These are phyloP conservation scores for Chlorociboria aeruginascens DNA, from an alignment of 495 filamentous ascomycete genomes.

Conservation along the genomic window DNA sequence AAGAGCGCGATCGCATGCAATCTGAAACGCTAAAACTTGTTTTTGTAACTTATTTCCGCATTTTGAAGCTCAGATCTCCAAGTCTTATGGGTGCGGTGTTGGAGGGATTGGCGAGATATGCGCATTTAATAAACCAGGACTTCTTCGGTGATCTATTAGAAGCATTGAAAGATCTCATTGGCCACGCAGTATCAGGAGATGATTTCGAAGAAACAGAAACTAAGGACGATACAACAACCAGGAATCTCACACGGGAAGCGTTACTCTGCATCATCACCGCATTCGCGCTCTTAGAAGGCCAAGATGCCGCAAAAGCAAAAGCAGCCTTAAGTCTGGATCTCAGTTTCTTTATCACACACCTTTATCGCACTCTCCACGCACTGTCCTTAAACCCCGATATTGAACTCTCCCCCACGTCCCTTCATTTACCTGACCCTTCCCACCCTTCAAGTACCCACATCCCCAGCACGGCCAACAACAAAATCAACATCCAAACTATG, in stretches of 20 bases:
- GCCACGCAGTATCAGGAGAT: constrained; percentile 44
- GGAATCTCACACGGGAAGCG: constrained; percentile 69
- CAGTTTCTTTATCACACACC: constrained; percentile 85
- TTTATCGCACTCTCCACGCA: constrained; percentile 71
- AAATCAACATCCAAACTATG: constrained; percentile 87
- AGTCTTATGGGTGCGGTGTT: constrained; percentile 87
- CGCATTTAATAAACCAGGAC: constrained; percentile 93
- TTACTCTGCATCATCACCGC: constrained; percentile 95
- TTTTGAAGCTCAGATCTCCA: constrained; percentile 67
- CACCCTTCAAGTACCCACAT: constrained; percentile 11
- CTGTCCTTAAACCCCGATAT: constrained; percentile 74
- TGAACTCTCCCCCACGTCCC: constrained; percentile 69
- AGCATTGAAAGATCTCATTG: constrained; percentile 82
- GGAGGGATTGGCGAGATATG: constrained; percentile 80
- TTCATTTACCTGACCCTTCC: constrained; percentile 68
- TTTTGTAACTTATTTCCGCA: constrained; percentile 88
- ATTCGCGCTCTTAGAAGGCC: constrained; percentile 83
- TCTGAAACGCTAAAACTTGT: constrained; percentile 91
- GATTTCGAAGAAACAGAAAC: constrained; percentile 32
- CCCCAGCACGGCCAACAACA: constrained; percentile 32
- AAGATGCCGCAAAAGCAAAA: constrained; percentile 60
- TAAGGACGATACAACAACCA: constrained; percentile 27
- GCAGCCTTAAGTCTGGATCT: constrained; percentile 70
- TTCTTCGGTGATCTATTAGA: constrained; percentile 96
- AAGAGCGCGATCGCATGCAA: constrained; percentile 86